A percentile compares a stretch with the other conserved stretches of the same genome.
These are phyloP conservation scores for Hura crepitans DNA, from an alignment of 441 rosid genomes.

Conservation along the genomic window DNA sequence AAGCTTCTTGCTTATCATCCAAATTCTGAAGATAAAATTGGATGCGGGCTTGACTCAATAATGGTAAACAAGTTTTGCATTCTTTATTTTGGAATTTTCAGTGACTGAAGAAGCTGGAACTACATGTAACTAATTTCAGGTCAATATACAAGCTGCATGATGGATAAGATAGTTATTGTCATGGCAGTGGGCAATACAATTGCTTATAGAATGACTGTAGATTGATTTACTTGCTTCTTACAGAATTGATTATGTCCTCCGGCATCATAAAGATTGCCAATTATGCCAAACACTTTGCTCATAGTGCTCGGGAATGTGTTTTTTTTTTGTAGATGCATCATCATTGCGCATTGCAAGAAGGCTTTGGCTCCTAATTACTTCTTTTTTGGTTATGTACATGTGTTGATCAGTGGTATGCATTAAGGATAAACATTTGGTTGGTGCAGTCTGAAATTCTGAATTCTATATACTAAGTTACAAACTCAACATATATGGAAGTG, in stretches of 20 bases:
- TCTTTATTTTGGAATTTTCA: background rate
- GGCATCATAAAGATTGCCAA: constrained; percentile 1
- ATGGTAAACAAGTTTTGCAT: constrained; percentile 45
- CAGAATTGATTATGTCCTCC: background rate
- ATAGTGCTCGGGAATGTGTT: background rate
- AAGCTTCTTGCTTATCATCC: constrained; percentile 77
- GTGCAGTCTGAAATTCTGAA: background rate
- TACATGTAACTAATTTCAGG: background rate
- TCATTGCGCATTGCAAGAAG: background rate
- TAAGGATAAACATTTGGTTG: background rate
- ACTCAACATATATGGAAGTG: background rate
- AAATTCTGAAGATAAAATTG: constrained; percentile 73
- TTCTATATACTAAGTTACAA: background rate
- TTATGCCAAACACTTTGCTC: background rate
- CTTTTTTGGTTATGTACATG: background rate
- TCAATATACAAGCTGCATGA: constrained; percentile 3
- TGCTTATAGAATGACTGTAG: background rate
- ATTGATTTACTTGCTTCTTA: constrained; percentile 1
- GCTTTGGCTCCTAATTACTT: constrained; percentile 1
- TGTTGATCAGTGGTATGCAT: background rate
- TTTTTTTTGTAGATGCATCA: background rate
- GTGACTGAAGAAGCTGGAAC: background rate
- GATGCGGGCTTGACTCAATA: constrained; percentile 65
- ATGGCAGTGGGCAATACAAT: background rate
- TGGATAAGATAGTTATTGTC: background rate